phyloP scores from a whole-genome alignment of 2,329 filamentous ascomycete genomes.

The Tolypocladium ovalisporum region DNA sequence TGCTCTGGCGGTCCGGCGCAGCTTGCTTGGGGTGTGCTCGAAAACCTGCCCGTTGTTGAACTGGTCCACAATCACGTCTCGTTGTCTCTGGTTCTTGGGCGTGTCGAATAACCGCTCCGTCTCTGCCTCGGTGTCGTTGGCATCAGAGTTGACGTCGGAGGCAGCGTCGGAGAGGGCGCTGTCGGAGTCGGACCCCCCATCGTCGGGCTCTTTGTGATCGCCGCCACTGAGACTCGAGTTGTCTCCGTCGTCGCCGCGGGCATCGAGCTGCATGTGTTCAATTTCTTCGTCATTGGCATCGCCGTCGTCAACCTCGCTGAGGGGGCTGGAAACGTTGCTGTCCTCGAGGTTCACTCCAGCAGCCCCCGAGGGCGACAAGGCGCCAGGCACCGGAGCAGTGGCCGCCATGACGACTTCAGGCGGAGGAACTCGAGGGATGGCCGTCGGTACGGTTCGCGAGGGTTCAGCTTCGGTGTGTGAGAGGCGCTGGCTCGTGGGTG shows the following conservation, averaged over 20 bases:
- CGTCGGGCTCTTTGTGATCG: conserved; percentile 12
- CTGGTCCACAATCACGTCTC: conserved; percentile 48
- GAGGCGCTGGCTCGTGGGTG: background rate
- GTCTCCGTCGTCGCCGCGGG: conserved; percentile 19
- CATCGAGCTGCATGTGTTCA: conserved; percentile 43
- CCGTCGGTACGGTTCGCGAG: conserved; percentile 1
- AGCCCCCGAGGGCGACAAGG: conserved; percentile 30
- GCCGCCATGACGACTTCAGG: conserved; percentile 35
- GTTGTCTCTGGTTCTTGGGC: conserved; percentile 56
- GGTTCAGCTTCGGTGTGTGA: background rate
- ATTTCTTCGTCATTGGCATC: conserved; percentile 59
- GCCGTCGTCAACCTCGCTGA: conserved; percentile 84
- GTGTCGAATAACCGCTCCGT: conserved; percentile 88
- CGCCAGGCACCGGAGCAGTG: conserved; percentile 37
- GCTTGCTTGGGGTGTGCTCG: conserved; percentile 67
- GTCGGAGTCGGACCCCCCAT: conserved; percentile 32
- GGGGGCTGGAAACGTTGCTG: conserved; percentile 74
- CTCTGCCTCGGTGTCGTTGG: conserved; percentile 73
- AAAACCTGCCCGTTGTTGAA: conserved; percentile 43
- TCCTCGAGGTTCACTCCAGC: conserved; percentile 41
- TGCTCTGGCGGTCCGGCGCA: conserved; percentile 39
- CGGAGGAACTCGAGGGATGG: conserved; percentile 3
- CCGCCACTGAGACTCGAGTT: conserved; percentile 15
- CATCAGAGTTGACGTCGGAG: conserved; percentile 26
- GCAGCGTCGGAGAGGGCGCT: conserved; percentile 46